These are phyloP conservation scores for Smithsoniella earleae DNA, from an alignment of 163 green algal species.

Conservation along the genomic window DNA sequence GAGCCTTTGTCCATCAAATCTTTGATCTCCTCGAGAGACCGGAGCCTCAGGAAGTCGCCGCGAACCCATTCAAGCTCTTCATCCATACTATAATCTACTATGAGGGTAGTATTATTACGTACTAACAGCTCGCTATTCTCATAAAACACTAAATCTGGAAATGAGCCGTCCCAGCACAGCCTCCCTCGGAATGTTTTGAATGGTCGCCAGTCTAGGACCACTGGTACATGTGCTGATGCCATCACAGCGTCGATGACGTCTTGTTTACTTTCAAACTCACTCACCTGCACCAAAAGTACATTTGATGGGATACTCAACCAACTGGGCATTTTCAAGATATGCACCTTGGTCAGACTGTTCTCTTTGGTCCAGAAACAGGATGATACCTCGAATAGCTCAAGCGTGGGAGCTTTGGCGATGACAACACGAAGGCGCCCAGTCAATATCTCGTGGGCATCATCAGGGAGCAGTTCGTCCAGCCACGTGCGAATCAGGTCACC, in stretches of 20 bases:
- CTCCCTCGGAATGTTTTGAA: not conserved
- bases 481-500: constrained; percentile 9
- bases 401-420: constrained; percentile 22
- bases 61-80: constrained; percentile 9
- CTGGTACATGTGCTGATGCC: constrained; percentile 13
- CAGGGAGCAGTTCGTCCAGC: constrained; percentile 19
- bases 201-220: constrained; percentile 17
- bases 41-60: constrained; percentile 22
- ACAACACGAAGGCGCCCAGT: constrained; percentile 12
- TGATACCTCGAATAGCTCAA: constrained; percentile 9
- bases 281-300: not conserved
- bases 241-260: constrained; percentile 25
- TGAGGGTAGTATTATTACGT: not conserved
- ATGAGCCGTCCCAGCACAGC: constrained; percentile 12
- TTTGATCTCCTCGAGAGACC: not conserved
- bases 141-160: not conserved
- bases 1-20: constrained; percentile 22
- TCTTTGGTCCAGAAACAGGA: too few species aligned
- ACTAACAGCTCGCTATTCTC: not conserved
- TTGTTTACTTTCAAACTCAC: constrained; percentile 17
- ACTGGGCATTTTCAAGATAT: too few species aligned
- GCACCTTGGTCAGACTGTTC: too few species aligned
- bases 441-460: constrained; percentile 16
- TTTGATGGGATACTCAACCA: too few species aligned
- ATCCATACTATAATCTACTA: constrained; percentile 30